Evolutionary conservation across 225 moss, liverwort and hornwort genomes (phyloP).

Genomic region (Rhytidiadelphus loreus): DNA sequence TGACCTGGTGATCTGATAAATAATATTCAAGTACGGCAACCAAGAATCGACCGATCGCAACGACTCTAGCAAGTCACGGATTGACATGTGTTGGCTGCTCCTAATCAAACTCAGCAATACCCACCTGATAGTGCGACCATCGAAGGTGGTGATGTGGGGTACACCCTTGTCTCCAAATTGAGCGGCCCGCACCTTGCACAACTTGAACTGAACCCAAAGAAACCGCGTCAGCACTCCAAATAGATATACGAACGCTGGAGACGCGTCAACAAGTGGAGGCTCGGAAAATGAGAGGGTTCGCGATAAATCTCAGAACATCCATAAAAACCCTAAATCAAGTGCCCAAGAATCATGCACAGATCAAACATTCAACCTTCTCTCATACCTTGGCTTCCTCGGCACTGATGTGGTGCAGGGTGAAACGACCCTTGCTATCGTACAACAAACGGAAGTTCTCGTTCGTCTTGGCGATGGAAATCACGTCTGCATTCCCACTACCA

Average conservation of each 20-base stretch:
- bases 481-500: conserved; percentile 21
- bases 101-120: not conserved
- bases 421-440: conserved; percentile 62
- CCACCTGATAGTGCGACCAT: conserved; percentile 52
- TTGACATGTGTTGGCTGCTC: not conserved
- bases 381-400: conserved; percentile 66
- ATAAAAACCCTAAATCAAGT: not conserved
- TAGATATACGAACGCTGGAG: not conserved
- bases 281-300: not conserved
- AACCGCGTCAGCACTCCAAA: not conserved
- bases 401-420: conserved; percentile 63
- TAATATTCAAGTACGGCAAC: not conserved
- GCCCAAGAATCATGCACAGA: not conserved
- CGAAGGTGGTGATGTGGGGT: conserved; percentile 52
- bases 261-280: not conserved
- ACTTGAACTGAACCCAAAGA: conserved; percentile 40
- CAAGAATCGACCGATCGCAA: not conserved
- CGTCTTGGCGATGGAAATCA: conserved; percentile 64
- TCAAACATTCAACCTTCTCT: not conserved
- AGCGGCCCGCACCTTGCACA: conserved; percentile 58
- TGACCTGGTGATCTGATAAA: not conserved
- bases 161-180: conserved; percentile 62
- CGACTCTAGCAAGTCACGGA: not conserved
- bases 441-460: conserved; percentile 63
- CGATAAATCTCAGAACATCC: not conserved